Evolutionary conservation across 129 eudicot genomes (phyloP).

Genomic region (Sambucus nigra): DNA sequence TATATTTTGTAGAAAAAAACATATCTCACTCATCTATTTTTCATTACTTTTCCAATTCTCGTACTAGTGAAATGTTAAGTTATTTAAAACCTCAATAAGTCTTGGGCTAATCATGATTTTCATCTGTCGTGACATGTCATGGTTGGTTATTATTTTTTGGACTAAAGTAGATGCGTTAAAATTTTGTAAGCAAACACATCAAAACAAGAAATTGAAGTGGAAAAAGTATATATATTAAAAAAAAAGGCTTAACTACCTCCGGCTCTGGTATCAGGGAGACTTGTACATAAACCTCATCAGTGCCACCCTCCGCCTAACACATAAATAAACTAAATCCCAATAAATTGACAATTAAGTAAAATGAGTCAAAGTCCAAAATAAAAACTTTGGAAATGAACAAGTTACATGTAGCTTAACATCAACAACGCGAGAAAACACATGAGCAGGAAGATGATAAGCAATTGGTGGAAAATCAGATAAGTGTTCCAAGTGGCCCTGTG

Average conservation of each 20-base stretch:
- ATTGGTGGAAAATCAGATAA: slow-evolving; percentile 27
- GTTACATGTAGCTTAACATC: slow-evolving; percentile 84
- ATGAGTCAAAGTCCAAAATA: slow-evolving; percentile 1
- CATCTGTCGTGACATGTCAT: too few relatives aligned
- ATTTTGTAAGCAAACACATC: too few relatives aligned
- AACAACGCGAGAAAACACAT: slow-evolving; percentile 77
- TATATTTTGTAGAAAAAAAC: too few relatives aligned
- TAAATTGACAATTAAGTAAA: too few relatives aligned
- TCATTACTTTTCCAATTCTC: too few relatives aligned
- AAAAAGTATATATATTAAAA: slow-evolving; percentile 1
- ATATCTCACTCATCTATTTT: too few relatives aligned
- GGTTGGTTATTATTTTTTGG: too few relatives aligned
- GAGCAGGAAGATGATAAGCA: slow-evolving; percentile 42
- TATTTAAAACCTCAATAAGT: too few relatives aligned
- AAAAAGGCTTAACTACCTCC: too few relatives aligned
- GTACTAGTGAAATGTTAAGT: too few relatives aligned
- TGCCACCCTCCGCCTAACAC: slow-evolving; percentile 68
- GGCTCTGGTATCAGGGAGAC: slow-evolving; percentile 65
- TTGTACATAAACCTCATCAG: slow-evolving; percentile 88
- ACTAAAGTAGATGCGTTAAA: too few relatives aligned
- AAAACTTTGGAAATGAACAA: neutral
- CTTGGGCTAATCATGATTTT: too few relatives aligned
- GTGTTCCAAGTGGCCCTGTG: slow-evolving; percentile 82
- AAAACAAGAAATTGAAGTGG: neutral
- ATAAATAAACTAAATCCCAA: slow-evolving; percentile 3